These are phyloP conservation scores for Amylocarpus encephaloides DNA, from an alignment of 2,329 filamentous ascomycete genomes.

Conservation along the genomic window DNA sequence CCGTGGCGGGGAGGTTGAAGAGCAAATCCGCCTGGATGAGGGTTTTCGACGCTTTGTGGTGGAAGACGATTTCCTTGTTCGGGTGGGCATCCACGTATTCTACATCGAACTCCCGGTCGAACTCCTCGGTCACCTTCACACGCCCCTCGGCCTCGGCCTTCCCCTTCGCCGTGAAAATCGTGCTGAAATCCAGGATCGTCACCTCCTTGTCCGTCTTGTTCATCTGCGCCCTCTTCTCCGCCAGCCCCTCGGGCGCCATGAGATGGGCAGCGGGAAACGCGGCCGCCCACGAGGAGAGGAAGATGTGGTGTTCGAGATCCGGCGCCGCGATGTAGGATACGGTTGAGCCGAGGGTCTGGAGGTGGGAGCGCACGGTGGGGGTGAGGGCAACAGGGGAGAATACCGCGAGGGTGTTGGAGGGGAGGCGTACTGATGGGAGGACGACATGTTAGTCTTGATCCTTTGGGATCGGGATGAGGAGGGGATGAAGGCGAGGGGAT, in stretches of 20 bases:
- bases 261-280: conserved; percentile 74
- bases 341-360: conserved; percentile 59
- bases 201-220: conserved; percentile 45
- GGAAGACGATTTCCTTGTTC: conserved; percentile 85
- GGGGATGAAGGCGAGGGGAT: too few relatives aligned
- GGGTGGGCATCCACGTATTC: conserved; percentile 75
- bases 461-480: not conserved
- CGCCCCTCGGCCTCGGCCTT: conserved; percentile 39
- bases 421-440: conserved; percentile 42
- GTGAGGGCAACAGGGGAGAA: conserved; percentile 91
- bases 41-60: conserved; percentile 70
- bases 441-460: conserved; percentile 3
- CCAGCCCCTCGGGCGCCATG: conserved; percentile 75
- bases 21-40: conserved; percentile 85
- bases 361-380: conserved; percentile 58
- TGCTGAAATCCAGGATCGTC: conserved; percentile 47
- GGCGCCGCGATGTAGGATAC: conserved; percentile 81
- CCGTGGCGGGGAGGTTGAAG: conserved; percentile 82
- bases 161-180: conserved; percentile 58
- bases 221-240: conserved; percentile 66
- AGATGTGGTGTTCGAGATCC: conserved; percentile 93
- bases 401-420: conserved; percentile 71
- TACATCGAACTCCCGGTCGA: conserved; percentile 78
- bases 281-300: conserved; percentile 75
- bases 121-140: conserved; percentile 64